Conservation (phyloP, 768 basidiomycete genomes). For the Rhodotorula toruloides region DNA sequence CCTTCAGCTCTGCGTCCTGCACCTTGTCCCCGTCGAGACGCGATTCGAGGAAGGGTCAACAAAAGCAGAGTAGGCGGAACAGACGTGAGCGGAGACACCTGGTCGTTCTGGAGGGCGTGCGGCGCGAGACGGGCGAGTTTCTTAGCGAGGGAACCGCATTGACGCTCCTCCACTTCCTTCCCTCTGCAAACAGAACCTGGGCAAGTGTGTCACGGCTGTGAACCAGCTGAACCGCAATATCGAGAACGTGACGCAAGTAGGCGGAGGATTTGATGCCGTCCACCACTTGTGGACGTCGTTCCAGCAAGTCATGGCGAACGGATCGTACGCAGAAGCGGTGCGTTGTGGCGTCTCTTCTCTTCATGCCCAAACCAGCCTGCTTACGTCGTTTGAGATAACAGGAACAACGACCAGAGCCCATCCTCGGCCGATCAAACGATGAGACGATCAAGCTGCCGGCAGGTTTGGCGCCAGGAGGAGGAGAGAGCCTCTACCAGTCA, state of each 20-base stretch:
- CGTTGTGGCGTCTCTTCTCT: background rate
- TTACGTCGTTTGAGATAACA: background rate
- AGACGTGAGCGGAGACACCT: too few species aligned
- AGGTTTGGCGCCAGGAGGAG: slow-evolving; percentile 6
- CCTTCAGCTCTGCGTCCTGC: background rate
- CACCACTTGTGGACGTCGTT: slow-evolving; percentile 33
- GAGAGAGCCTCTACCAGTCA: too few species aligned
- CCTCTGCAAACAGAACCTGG: slow-evolving; percentile 20
- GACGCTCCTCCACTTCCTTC: background rate
- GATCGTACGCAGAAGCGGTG: background rate
- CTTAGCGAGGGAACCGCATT: background rate
- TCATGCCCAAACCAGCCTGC: background rate
- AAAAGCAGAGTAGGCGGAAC: too few species aligned
- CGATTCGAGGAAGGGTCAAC: too few species aligned
- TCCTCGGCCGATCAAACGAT: slow-evolving; percentile 1
- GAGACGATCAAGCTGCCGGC: background rate
- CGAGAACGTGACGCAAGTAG: slow-evolving; percentile 28
- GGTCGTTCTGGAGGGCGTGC: background rate
- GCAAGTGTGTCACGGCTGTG: slow-evolving; percentile 16
- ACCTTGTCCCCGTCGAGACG: background rate
- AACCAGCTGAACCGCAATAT: slow-evolving; percentile 40
- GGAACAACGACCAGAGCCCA: background rate
- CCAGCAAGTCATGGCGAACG: slow-evolving; percentile 22
- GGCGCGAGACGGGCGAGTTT: background rate
- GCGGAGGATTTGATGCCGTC: slow-evolving; percentile 25